Evolutionary conservation across 768 basidiomycete species (phyloP).

Genomic region (Mycena rosella): DNA sequence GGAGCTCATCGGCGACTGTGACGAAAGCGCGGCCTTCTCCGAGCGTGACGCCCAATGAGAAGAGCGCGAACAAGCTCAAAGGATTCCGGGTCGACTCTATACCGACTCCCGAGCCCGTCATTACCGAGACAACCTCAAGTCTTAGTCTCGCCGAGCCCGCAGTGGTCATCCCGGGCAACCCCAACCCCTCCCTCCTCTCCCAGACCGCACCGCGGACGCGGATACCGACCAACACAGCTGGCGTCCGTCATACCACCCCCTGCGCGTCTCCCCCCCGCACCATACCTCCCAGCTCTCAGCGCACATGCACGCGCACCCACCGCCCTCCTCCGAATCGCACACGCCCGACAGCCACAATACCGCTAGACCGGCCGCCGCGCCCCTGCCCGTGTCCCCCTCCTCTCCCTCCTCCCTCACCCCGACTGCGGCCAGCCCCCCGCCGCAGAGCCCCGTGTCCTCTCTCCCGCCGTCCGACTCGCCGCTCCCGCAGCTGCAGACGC

Average conservation of each 20-base stretch:
- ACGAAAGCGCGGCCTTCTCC: slow-evolving; percentile 59
- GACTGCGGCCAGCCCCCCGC: slow-evolving; percentile 29
- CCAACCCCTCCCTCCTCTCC: slow-evolving; percentile 69
- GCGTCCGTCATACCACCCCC: slow-evolving; percentile 42
- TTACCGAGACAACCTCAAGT: not conserved
- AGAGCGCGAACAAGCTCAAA: slow-evolving; percentile 30
- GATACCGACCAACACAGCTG: slow-evolving; percentile 42
- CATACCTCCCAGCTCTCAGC: slow-evolving; percentile 57
- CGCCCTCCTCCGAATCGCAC: slow-evolving; percentile 42
- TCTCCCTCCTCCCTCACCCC: slow-evolving; percentile 35
- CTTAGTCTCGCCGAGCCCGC: slow-evolving; percentile 24
- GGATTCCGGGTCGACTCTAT: slow-evolving; percentile 27
- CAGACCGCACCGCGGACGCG: slow-evolving; percentile 67
- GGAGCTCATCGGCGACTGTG: slow-evolving; percentile 56
- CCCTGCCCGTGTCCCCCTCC: slow-evolving; percentile 28
- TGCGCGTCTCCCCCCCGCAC: slow-evolving; percentile 54
- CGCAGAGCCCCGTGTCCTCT: slow-evolving; percentile 17
- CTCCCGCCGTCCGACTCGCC: slow-evolving; percentile 7
- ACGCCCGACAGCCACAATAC: slow-evolving; percentile 36
- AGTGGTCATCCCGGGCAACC: slow-evolving; percentile 37
- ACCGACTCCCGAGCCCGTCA: slow-evolving; percentile 28
- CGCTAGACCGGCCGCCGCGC: slow-evolving; percentile 10
- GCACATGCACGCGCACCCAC: slow-evolving; percentile 52
- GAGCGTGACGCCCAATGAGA: slow-evolving; percentile 46
- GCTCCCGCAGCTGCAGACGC: slow-evolving; percentile 29